These are phyloP conservation scores for Fraxinus greggii DNA, from an alignment of 305 asterid species.

Conservation along the genomic window DNA sequence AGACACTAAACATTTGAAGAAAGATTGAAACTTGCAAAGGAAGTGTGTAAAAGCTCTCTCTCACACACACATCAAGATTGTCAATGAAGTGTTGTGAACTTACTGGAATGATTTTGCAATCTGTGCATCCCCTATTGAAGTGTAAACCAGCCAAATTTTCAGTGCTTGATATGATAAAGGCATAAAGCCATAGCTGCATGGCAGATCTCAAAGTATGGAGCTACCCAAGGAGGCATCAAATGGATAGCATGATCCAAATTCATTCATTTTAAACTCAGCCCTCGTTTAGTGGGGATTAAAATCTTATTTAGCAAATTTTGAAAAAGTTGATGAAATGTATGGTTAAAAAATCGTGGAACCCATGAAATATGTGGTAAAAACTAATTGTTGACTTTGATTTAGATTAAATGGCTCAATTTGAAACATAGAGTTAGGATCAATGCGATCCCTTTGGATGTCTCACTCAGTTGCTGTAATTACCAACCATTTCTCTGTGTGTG, in stretches of 20 bases:
- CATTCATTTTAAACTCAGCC: not conserved
- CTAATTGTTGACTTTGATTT: no score
- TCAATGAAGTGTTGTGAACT: not conserved
- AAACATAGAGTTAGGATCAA: constrained; percentile 59
- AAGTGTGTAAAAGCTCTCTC: not conserved
- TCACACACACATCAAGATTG: not conserved
- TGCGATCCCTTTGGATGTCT: constrained; percentile 99
- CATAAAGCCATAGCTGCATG: not conserved
- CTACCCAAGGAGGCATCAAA: not conserved
- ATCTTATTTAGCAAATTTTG: no score
- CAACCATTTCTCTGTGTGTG: not conserved
- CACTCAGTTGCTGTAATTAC: constrained; percentile 47
- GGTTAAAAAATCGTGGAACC: no score
- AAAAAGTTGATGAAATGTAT: no score
- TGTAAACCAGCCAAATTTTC: not conserved
- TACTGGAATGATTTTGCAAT: not conserved
- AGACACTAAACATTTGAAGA: not conserved
- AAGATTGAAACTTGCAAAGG: not conserved
- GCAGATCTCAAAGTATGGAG: not conserved
- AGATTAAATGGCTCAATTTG: no score
- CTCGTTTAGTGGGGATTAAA: not conserved
- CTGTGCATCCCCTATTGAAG: not conserved
- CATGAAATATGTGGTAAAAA: no score
- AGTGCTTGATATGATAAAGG: not conserved
- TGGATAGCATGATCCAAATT: not conserved